Evolutionary conservation across 2,329 filamentous ascomycete genomes (phyloP).

Genomic region (Neofusicoccum umdonicola): DNA sequence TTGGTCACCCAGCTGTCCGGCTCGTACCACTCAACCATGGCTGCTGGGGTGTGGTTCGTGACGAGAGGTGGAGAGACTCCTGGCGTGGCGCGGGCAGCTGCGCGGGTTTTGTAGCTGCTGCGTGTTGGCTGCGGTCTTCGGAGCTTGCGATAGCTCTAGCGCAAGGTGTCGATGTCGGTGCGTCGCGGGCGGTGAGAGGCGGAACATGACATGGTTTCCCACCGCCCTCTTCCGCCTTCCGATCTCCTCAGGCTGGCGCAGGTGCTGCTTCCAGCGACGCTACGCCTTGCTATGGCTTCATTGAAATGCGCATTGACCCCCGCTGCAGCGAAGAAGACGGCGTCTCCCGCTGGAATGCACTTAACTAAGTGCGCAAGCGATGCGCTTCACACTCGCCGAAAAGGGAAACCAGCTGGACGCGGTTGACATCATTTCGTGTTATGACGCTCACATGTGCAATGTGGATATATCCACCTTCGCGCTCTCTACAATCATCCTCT

Average conservation of each 20-base stretch:
- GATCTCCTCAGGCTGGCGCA: background rate
- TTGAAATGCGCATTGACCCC: background rate
- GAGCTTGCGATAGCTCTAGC: conserved; percentile 1
- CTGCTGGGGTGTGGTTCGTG: background rate
- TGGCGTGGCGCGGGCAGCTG: background rate
- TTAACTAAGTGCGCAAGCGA: background rate
- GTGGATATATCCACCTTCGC: background rate
- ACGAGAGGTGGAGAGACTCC: background rate
- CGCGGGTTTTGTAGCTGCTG: background rate
- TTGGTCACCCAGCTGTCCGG: conserved; percentile 43
- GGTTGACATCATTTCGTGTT: conserved; percentile 10
- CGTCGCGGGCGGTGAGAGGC: background rate
- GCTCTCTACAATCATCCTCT: background rate
- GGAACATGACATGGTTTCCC: background rate
- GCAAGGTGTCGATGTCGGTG: conserved; percentile 11
- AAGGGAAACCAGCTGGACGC: background rate
- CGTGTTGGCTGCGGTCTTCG: conserved; percentile 9
- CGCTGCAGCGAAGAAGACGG: background rate
- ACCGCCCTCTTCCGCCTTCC: background rate
- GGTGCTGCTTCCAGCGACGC: background rate
- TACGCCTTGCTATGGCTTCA: background rate
- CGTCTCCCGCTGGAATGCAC: background rate
- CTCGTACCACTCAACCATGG: conserved; percentile 18
- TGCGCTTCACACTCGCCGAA: background rate
- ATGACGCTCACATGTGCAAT: conserved; percentile 2